phyloP scores from a whole-genome alignment of 2,329 filamentous ascomycete species.

The Teratosphaeria zuluensis region DNA sequence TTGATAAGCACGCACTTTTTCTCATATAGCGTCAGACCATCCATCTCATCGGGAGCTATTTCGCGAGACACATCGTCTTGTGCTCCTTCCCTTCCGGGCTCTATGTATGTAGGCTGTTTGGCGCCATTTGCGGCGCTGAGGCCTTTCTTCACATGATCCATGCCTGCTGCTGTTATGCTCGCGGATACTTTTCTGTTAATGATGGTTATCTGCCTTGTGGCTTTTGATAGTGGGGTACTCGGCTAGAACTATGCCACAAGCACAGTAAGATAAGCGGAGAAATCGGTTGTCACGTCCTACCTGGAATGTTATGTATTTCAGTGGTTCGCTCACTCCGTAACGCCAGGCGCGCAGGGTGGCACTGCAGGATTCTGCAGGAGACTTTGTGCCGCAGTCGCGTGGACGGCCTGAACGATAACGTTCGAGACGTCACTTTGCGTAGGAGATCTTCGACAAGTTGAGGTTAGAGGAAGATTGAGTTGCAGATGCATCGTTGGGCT shows the following conservation, averaged over 20 bases:
- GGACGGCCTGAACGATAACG: not conserved
- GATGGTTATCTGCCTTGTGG: not conserved
- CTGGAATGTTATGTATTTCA: not conserved
- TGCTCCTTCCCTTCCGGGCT: not conserved
- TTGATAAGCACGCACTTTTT: constrained; percentile 37
- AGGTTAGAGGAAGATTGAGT: not conserved
- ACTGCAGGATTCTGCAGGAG: not conserved
- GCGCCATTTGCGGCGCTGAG: not conserved
- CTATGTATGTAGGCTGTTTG: not conserved
- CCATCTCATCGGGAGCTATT: constrained; percentile 10
- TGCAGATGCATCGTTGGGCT: not conserved
- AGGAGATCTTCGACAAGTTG: not conserved
- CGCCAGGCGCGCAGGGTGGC: not conserved
- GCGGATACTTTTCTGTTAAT: not conserved
- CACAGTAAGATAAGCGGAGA: not conserved
- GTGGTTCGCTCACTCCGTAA: not conserved
- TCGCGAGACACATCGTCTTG: not conserved
- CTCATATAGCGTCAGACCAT: constrained; percentile 29
- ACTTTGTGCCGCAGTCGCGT: not conserved
- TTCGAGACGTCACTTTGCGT: not conserved
- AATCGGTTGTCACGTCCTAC: not conserved
- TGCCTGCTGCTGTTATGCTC: not conserved
- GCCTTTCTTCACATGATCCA: not conserved
- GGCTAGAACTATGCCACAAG: not conserved
- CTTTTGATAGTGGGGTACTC: not conserved